Conservation (phyloP, 257 asterid genomes). For the Solanum gracilifrons region DNA sequence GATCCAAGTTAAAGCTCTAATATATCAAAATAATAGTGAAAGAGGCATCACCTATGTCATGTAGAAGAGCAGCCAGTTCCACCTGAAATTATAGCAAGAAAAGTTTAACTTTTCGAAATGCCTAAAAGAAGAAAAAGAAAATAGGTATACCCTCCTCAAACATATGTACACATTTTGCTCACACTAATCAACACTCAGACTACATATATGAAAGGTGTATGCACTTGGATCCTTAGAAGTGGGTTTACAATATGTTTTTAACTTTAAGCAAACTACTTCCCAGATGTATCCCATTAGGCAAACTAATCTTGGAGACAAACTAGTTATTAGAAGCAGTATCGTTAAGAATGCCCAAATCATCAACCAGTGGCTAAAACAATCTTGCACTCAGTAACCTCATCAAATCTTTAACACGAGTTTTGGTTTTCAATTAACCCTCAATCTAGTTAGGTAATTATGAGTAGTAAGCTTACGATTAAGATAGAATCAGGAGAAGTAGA, state of each 20-base stretch:
- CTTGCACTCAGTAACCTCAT: not conserved
- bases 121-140: not conserved
- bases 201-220: not conserved
- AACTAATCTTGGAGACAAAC: not conserved
- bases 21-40: not conserved
- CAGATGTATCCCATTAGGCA: not conserved
- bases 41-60: conserved; percentile 59
- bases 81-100: conserved; percentile 40
- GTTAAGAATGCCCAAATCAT: not conserved
- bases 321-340: not conserved
- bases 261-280: not conserved
- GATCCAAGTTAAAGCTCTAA: not conserved
- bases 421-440: not conserved
- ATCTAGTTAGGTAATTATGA: not conserved
- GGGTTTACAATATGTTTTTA: not conserved
- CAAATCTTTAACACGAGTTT: not conserved
- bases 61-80: conserved; percentile 94
- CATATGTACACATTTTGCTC: not conserved
- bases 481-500: conserved; percentile 44
- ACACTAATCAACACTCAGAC: not conserved
- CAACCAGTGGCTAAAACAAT: not conserved
- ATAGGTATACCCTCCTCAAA: not conserved
- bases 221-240: not conserved
- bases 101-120: not conserved
- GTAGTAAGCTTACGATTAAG: conserved; percentile 27